Evolutionary conservation across 2,329 filamentous ascomycete genomes (phyloP).

Genomic region (Sporothrix humicola): DNA sequence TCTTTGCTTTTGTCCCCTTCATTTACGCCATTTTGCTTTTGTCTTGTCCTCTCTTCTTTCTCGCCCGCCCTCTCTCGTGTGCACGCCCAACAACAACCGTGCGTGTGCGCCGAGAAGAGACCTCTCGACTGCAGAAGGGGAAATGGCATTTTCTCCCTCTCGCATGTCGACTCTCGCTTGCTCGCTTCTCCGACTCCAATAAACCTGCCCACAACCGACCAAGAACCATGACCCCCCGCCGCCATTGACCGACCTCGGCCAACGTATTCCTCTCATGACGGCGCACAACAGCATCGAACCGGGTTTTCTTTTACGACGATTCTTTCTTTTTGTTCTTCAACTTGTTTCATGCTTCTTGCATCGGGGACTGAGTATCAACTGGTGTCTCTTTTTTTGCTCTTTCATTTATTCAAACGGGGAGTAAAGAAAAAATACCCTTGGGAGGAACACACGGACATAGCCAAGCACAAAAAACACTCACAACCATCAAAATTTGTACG

Average conservation of each 20-base stretch:
- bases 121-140: background rate
- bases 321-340: background rate
- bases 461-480: slow-evolving; percentile 21
- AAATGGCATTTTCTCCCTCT: background rate
- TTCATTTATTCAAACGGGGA: background rate
- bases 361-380: slow-evolving; percentile 8
- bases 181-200: slow-evolving; percentile 16
- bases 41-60: slow-evolving; percentile 17
- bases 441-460: slow-evolving; percentile 6
- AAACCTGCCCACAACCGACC: slow-evolving; percentile 17
- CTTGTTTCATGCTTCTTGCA: slow-evolving; percentile 6
- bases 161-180: background rate
- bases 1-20: slow-evolving; percentile 23
- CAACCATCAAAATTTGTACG: slow-evolving; percentile 13
- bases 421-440: background rate
- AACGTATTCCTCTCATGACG: background rate
- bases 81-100: background rate
- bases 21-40: slow-evolving; percentile 29
- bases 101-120: slow-evolving; percentile 11
- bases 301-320: slow-evolving; percentile 10
- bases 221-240: background rate
- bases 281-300: slow-evolving; percentile 8
- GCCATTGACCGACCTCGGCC: background rate
- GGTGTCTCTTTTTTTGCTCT: slow-evolving; percentile 14
- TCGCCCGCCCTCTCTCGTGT: background rate